Evolutionary conservation across 768 basidiomycete species (phyloP), one percentile per base, ranked within the genome.

Genomic region (Tremella fuciformis): DNA sequence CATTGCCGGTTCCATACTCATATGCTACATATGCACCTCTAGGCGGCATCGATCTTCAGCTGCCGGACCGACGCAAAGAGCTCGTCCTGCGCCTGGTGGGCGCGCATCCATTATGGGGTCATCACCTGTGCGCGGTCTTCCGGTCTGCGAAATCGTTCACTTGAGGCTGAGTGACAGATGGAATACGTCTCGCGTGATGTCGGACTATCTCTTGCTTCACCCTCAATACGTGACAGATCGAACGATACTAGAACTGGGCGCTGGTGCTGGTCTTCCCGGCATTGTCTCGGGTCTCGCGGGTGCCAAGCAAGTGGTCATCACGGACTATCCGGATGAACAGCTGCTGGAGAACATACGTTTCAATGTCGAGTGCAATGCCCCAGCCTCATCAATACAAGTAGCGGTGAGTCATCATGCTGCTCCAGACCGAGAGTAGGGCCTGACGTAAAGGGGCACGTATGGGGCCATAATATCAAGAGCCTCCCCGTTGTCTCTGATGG

Each of bases 241-340:
- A 37, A 75, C 67, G 22, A 84, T 97, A 0, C 80, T 97, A 1
- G 96, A 99, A 74, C 83, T 98, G 0, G 96, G 96, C 0, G 96
- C 96, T 0, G 96, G 92, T 0, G 93, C 90, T 1, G 94, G 86
- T 1, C 79, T 98, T 6, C 96, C 96, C 0, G 85, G 88, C 2
- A 80, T 99, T 7, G 83, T 93, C 1, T 80, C 86, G 0, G 84
- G 82, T 0, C 82, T 86, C 40, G 86, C 85, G 58, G 87, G 86
- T 0, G 91, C 91, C 0, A 69, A 74, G 40, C 83, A 83, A 70
- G 91, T 89, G 18, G 83, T 96, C 2, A 77, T 92, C 48, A 96
- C 96, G 0, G 96, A 99, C 76, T 98, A 97, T 73, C 94, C 94
- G 0, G 94, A 97, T 62, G 67, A 79, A 1, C 73, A 80, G 11